Conservation (phyloP, 176 grass and related monocot genomes). For the Triticum timopheevii region DNA sequence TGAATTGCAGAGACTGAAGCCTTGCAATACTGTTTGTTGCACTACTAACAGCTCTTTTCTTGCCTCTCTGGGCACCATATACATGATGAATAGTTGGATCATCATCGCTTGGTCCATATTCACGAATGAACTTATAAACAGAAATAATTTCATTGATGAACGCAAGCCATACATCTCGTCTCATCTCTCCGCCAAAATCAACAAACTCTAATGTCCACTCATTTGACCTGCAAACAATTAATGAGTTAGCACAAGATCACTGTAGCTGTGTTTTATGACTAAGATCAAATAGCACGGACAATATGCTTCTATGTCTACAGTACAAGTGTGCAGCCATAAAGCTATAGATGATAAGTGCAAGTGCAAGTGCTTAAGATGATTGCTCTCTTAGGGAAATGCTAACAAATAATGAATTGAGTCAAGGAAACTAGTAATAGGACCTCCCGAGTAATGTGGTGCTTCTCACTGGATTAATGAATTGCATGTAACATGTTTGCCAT, state of each 20-base stretch:
- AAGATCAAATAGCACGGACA: not conserved
- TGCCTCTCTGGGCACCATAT: constrained; percentile 80
- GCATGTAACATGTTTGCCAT: constrained; percentile 18
- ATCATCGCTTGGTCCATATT: constrained; percentile 71
- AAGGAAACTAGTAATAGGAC: constrained; percentile 1
- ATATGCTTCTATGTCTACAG: constrained; percentile 8
- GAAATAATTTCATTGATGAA: constrained; percentile 90
- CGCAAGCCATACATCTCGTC: constrained; percentile 90
- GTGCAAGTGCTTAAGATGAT: constrained; percentile 22
- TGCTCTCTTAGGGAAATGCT: constrained; percentile 6
- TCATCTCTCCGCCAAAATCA: constrained; percentile 91
- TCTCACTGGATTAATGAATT: not conserved
- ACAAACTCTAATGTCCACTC: constrained; percentile 97
- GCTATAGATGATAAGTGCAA: not conserved
- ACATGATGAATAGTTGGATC: constrained; percentile 80
- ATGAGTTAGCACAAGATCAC: constrained; percentile 21
- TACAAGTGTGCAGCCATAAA: not conserved
- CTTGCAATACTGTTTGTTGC: constrained; percentile 83
- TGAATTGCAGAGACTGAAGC: constrained; percentile 93
- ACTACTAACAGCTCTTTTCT: constrained; percentile 71
- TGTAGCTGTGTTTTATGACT: constrained; percentile 25
- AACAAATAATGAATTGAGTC: not conserved
- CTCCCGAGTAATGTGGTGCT: not conserved
- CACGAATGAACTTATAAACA: constrained; percentile 76
- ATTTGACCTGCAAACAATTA: constrained; percentile 58